Base-by-base conservation (phyloP, 2,329 filamentous ascomycete species). In the Sporothrix variecibatus region DNA sequence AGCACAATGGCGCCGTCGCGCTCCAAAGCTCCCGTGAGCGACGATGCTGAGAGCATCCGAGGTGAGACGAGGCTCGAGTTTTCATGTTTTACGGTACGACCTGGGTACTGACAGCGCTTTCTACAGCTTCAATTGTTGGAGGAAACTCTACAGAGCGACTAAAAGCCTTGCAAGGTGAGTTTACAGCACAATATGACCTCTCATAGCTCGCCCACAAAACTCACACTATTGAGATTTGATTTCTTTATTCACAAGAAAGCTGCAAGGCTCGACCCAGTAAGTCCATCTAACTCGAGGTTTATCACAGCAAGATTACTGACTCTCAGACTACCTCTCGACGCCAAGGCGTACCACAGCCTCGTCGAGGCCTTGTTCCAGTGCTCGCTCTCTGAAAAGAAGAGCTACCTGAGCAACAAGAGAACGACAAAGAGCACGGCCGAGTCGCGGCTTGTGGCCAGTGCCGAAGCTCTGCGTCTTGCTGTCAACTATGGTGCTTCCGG, bases 311-410 rank as follows among this genome's bases (percentile, higher is more conserved):
- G 9, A 1, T 1, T 7, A 17, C 64, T 28, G 11, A 34, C 46
- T 2, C 6, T 2, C 49, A 78, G 75, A 73, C 74, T 62, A 40
- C 73, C 82, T 15, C 84, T 97, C 46, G 88, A 87, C 64, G 94
- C 97, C 80, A 93, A 92, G 80, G 88, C 88, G n/a, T 97, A 93
- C 77, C 92, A 96, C 79, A 88, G 89, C 75, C 90, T 98, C 60
- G 93, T 94, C 78, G 94, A 98, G 79, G 88, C 89, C 0, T 84
- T 98, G 2, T 97, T 98, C 79, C 87, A 88, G 72, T 91, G 87
- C 79, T 88, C 88, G 1, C 81, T 91, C 23, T 82, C 86, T 17
- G 94, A 97, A 78, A 94, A 93, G 80, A 85, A 90, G 11, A 80
- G 82, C 23, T 92, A 89, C 76, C 86, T 88, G 73, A 87, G 87